Percentiles rank a stretch among this genome's conserved stretches.
phyloP scores from a whole-genome alignment of 768 basidiomycete species.

The Rhizopogon salebrosus region DNA sequence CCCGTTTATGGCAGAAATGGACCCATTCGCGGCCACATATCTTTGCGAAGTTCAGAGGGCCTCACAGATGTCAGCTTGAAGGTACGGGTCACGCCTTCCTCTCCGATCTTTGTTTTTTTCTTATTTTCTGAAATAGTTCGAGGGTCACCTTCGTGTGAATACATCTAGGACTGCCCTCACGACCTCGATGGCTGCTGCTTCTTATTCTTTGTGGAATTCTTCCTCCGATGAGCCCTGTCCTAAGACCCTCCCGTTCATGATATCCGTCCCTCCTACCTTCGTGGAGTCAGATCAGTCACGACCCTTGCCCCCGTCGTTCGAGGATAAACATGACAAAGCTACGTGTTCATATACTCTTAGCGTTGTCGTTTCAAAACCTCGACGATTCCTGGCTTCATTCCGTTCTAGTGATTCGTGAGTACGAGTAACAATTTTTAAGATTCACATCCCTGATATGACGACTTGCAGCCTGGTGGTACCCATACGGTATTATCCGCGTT shows the following conservation, averaged over 20 bases:
- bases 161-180: constrained; percentile 8
- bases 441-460: neutral
- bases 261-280: constrained; percentile 43
- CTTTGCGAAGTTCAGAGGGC: constrained; percentile 8
- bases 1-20: constrained; percentile 16
- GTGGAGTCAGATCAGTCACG: constrained; percentile 25
- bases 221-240: constrained; percentile 23
- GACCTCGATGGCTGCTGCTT: constrained; percentile 13
- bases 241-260: constrained; percentile 35
- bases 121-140: constrained; percentile 13
- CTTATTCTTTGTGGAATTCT: constrained; percentile 15
- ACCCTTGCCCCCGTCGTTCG: constrained; percentile 48
- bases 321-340: constrained; percentile 12
- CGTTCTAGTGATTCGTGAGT: constrained; percentile 42
- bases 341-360: constrained; percentile 42
- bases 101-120: neutral
- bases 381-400: constrained; percentile 39
- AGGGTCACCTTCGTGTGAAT: constrained; percentile 18
- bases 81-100: constrained; percentile 9
- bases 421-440: neutral
- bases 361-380: constrained; percentile 34
- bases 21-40: constrained; percentile 20
- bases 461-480: constrained; percentile 40
- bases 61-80: constrained; percentile 17
- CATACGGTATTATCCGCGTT: constrained; percentile 48